Evolutionary conservation across 208 protist species (phyloP), one percentile per base, ranked within the genome.

Genomic region (Plasmodiophora brassicae): DNA sequence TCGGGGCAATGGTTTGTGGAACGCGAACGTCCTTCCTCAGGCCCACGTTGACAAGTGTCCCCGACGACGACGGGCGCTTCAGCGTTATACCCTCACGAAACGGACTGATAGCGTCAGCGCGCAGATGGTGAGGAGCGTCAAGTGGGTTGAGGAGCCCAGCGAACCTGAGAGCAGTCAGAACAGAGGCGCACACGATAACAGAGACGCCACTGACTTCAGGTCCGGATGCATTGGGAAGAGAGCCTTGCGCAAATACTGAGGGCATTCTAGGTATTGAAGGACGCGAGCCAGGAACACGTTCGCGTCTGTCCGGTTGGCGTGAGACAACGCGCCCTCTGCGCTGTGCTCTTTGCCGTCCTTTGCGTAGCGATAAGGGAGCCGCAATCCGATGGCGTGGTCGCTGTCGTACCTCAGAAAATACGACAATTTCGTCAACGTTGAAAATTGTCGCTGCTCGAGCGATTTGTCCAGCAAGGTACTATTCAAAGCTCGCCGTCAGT

Each of bases 221-320:
- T 92, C 91, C 41, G 32, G 28, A 78, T 92, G 90, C 1, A 92
- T 85, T 0, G 91, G 91, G 50, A 92, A 92, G n/a, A 92, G 87
- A 28, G 85, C 0, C 45, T 91, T 92, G 0, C 91, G 71, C 38
- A 92, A 54, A 45, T 93, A 93, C 84, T 92, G 91, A 22, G 92
- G 92, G 38, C 87, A 91, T 71, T 93, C 92, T 1, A 93, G 91
- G 50, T 93, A 93, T 84, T 92, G 88, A 0, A 93, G 85, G 28
- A 93, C n/a, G 20, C 91, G 85, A 38, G 90, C 90, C 65, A 91
- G 60, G 36, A 91, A 90, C 22, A 93, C 45, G 1, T 85, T 84
- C 22, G 53, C 88, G 10, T 91, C 50, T 0, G 86, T 91, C 1
- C 39, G 14, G 22, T n/a, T 84, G 20, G 32, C 43, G 25, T 44